Base-by-base conservation (phyloP, 129 eudicot genomes). In the Sambucus nigra region DNA sequence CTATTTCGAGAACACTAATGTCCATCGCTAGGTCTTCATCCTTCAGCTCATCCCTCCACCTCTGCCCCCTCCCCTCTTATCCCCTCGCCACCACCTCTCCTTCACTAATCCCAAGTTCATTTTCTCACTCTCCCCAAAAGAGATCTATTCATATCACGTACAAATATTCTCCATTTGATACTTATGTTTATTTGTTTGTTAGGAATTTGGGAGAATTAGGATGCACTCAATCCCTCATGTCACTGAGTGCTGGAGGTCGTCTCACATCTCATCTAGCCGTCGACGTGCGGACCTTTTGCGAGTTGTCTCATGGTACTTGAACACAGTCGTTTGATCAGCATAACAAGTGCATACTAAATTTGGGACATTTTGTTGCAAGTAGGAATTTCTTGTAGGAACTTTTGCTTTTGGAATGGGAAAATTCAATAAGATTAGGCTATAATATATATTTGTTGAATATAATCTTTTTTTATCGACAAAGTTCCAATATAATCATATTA, bases 261-360 rank as follows among this genome's bases (percentile, higher is more conserved):
- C 62, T 80, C 72, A 77, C 94, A 46, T 73, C 94, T 19, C 97
- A 73, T 60, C 54, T 84, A 52, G 59, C 73, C 0, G 63, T 68
- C 67, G 69, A 75, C 46, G 71, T 69, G 41, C 94, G 94, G 47
- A 92, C 94, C 1, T 88, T 52, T 64, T 69, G 87, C 79, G 94
- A 80, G 87, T 77, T 88, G 77, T 80, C 81, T 63, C 78, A 83
- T 55, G 97, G 97, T 88, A 88, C 88, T 94, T 83, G 64, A 73
- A 60, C 48, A 23, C n/a, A 14, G 27, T 22, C 17, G 7, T 31
- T 25, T 62, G 57, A 27, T 50, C 22, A 22, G 61, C 66, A 13
- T 25, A 28, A 6, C 51, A 38, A 32, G 21, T 51, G 57, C 65
- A n/a, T 47, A 60, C 20, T 25, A 26, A 42, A 57, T 56, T 22